Conservation (phyloP, 108 stramenopile species). For the Cyclotella choctawhatcheeana region DNA sequence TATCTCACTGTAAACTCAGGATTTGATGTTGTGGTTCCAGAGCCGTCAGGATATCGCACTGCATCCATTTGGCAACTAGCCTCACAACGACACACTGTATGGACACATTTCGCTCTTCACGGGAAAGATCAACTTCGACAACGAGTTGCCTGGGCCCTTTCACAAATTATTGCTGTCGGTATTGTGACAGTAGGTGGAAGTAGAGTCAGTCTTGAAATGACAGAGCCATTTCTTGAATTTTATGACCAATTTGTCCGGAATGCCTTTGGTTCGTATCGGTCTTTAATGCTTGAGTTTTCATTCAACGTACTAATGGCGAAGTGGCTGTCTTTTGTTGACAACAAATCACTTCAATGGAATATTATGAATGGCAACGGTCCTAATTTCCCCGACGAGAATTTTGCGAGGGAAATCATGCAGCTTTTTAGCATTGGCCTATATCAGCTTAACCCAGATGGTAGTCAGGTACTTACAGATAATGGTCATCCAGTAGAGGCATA, state of each 20-base stretch:
- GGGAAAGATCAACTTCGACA: constrained; percentile 55
- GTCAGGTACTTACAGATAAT: constrained; percentile 31
- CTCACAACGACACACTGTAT: constrained; percentile 24
- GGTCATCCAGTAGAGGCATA: constrained; percentile 49
- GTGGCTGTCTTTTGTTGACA: constrained; percentile 56
- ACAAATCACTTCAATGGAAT: constrained; percentile 34
- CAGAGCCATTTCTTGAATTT: constrained; percentile 24
- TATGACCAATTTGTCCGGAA: constrained; percentile 54
- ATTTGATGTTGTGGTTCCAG: constrained; percentile 29
- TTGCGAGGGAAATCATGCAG: neutral
- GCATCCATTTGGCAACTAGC: constrained; percentile 21
- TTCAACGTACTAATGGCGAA: constrained; percentile 64
- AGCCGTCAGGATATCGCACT: constrained; percentile 1
- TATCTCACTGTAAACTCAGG: neutral
- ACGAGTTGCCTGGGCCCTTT: constrained; percentile 49
- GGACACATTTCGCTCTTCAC: constrained; percentile 28
- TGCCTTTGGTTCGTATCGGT: constrained; percentile 46
- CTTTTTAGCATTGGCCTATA: constrained; percentile 63
- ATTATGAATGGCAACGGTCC: constrained; percentile 5
- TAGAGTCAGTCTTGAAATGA: constrained; percentile 10
- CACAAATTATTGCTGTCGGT: constrained; percentile 36
- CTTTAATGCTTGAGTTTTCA: constrained; percentile 44
- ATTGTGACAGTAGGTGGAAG: constrained; percentile 36
- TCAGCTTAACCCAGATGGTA: constrained; percentile 59
- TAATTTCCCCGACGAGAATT: constrained; percentile 29